Evolutionary conservation across 352 stramenopile species (phyloP).

Genomic region (Blastocystis sp.): DNA sequence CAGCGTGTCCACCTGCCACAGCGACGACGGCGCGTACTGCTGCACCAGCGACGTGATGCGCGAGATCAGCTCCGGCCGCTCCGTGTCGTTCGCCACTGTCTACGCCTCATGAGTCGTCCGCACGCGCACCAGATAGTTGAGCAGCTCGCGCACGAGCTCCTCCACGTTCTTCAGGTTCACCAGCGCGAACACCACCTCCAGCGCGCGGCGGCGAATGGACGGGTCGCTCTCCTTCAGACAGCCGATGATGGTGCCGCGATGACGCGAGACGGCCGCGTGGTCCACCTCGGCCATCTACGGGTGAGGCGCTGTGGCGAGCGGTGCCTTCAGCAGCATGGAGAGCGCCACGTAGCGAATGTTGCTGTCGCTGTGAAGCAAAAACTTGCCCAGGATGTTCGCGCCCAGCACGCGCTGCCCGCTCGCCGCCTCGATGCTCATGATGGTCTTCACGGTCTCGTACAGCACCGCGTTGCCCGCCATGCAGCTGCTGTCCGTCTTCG

Average conservation of each 20-base stretch:
- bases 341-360: slow-evolving; percentile 99
- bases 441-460: slow-evolving; percentile 96
- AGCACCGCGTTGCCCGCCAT: slow-evolving; percentile 97
- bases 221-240: slow-evolving; percentile 93
- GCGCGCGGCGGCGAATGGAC: slow-evolving; percentile 92
- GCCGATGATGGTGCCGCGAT: slow-evolving; percentile 91
- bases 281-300: slow-evolving; percentile 67
- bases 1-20: slow-evolving; percentile 91
- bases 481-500: slow-evolving; percentile 98
- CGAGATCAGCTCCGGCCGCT: slow-evolving; percentile 88
- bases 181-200: slow-evolving; percentile 97
- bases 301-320: background rate
- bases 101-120: slow-evolving; percentile 30
- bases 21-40: slow-evolving; percentile 76
- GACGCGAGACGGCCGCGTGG: slow-evolving; percentile 86
- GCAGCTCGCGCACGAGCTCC: slow-evolving; percentile 89
- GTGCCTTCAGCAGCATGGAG: slow-evolving; percentile 63
- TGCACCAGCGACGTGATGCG: slow-evolving; percentile 84
- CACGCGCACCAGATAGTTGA: slow-evolving; percentile 93
- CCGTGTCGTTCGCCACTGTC: slow-evolving; percentile 84
- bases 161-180: slow-evolving; percentile 94
- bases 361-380: slow-evolving; percentile 97
- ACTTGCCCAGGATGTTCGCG: slow-evolving; percentile 94
- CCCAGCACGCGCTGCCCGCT: slow-evolving; percentile 57
- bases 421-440: slow-evolving; percentile 63